Base-by-base conservation (phyloP, 139 green algal genomes). In the Chlorella sp. region DNA sequence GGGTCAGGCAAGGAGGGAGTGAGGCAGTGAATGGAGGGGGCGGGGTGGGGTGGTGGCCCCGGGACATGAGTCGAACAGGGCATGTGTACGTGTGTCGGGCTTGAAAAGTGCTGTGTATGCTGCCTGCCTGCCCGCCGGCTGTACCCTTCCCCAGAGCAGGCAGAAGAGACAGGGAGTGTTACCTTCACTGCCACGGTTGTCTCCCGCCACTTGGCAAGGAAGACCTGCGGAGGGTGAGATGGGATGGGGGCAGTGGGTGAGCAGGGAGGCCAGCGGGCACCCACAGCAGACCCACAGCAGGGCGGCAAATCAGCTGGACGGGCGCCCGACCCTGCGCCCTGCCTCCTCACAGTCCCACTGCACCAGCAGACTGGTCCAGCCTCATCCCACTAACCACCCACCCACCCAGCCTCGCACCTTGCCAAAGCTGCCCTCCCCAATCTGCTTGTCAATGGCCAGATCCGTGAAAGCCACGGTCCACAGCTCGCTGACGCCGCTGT, bases 391-490 rank as follows among this genome's bases (percentile, higher is more conserved):
- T n/a, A n/a, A n/a, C n/a, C 14, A 7, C 83, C 21, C 1, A 36
- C 5, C 39, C 28, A 30, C 26, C 57, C 36, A 24, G 2, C 81
- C 48, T 40, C 85, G 0, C 34, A 81, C 94, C 81, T 91, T 91
- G n/a, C 95, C 95, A 87, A 96, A 96, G 57, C 87, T 93, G 18
- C 95, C 95, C 81, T 95, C 91, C 1, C 95, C 95, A 76, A 96
- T 95, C 82, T 94, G 91, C 75, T 94, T 92, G 48, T 93, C 78
- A 0, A 96, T 87, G 32, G 91, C 75, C 77, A 94, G 89, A 40
- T 94, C 93, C 69, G 87, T 48, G 57, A 68, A 93, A n/a, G 48
- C 81, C 34, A 95, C 88, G 85, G 71, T 75, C 91, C 91, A 93
- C 34, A 86, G 81, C 77, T 91, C 86, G 40, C 91, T 89, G 24